Conservation (phyloP, 306 rosid genomes). For the Cicer pinnatifidum region DNA sequence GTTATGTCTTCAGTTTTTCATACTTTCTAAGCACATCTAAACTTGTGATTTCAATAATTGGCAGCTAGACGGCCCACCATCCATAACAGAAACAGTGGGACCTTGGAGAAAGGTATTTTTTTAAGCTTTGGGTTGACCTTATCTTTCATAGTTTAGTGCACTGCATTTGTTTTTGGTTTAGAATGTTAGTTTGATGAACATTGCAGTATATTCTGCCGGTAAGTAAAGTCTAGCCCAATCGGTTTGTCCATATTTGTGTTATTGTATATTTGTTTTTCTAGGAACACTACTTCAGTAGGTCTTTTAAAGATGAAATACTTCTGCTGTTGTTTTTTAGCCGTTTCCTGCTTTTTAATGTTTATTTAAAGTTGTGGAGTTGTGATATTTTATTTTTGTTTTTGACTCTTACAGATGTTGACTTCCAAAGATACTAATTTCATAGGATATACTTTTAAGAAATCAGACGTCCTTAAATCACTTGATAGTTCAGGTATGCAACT, state of each 20-base stretch:
- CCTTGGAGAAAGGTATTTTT: conserved; percentile 95
- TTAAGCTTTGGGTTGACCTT: conserved; percentile 22
- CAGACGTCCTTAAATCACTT: conserved; percentile 80
- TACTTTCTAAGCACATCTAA: conserved; percentile 36
- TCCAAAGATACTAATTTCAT: conserved; percentile 96
- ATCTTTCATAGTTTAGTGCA: conserved; percentile 18
- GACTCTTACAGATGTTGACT: conserved; percentile 81
- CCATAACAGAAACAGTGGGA: conserved; percentile 77
- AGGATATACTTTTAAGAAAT: conserved; percentile 89
- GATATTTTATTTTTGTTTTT: conserved; percentile 25
- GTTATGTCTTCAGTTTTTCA: conserved; percentile 31
- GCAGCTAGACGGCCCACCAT: conserved; percentile 83
- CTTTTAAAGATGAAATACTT: conserved; percentile 7
- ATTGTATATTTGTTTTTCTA: conserved; percentile 27
- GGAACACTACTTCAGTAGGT: conserved; percentile 25
- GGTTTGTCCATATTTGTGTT: conserved; percentile 26
- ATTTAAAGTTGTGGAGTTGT: neutral
- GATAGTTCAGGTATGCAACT: conserved; percentile 74
- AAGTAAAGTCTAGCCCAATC: neutral
- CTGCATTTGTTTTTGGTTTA: conserved; percentile 3
- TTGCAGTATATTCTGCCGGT: conserved; percentile 7
- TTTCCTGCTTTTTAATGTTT: conserved; percentile 3
- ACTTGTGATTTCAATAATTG: conserved; percentile 39
- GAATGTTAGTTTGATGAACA: conserved; percentile 9
- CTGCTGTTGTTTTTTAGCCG: conserved; percentile 14